Base-by-base conservation (phyloP, 108 stramenopile species). In the Nitzschia sp. region DNA sequence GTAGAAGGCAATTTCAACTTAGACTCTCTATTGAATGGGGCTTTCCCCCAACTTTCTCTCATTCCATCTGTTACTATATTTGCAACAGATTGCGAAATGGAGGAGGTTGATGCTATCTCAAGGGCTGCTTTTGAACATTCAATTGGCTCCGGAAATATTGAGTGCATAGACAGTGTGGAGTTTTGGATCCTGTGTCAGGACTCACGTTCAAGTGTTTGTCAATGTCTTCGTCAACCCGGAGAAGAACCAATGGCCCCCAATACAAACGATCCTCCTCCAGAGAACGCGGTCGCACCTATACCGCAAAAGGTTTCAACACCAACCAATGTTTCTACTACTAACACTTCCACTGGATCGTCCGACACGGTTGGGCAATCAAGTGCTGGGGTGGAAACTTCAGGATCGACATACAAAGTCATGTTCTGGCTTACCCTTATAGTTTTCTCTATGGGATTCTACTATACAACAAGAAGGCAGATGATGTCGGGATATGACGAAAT, bases 41-140 rank as follows among this genome's bases (percentile, higher is more conserved):
- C 34, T 6, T 38, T 58, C 19, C 57, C 57, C 11, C 26, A 40
- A 11, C 38, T 58, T 3, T 17, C 6, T 17, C n/a, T 48, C 46
- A n/a, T 29, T 2, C 10, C 29, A 2, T 34, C 57, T 10, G 39
- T 58, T 6, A 58, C 29, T 17, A 29, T 58, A 29, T 58, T 38
- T 58, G 57, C 57, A 2, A 2, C 29, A 11, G 37, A 58, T n/a
- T 58, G 57, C 9, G 15, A 2, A 15, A 38, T 37, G 2, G 3
- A 40, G n/a, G 57, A 58, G 8, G 57, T 58, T 11, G n/a, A 17
- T 14, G 38, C 7, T 40, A 40, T 58, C 57, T 38, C 10, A n/a
- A 29, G 37, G 12, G 57, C 29, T 15, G n/a, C 3, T 58, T n/a
- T 12, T 2, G 57, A 34, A 11, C 3, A n/a, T 6, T 37, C 38